These are phyloP conservation scores for Ascochyta fabae DNA, from an alignment of 2,329 filamentous ascomycete species.

Conservation along the genomic window DNA sequence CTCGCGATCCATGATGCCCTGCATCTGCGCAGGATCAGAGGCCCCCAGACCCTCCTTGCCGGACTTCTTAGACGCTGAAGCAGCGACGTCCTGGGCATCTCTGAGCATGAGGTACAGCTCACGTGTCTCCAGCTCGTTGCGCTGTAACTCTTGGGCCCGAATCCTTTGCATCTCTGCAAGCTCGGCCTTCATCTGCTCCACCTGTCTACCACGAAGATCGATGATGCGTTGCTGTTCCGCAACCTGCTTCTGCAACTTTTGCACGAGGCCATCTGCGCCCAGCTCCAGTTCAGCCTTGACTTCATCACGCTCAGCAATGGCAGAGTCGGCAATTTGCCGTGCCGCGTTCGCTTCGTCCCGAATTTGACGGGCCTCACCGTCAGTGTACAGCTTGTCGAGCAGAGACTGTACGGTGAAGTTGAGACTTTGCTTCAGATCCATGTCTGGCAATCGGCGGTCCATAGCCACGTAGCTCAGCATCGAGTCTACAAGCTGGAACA, in stretches of 20 bases:
- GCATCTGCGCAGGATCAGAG: constrained; percentile 77
- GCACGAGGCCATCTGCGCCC: constrained; percentile 90
- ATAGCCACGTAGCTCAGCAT: constrained; percentile 99
- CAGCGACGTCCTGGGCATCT: constrained; percentile 94
- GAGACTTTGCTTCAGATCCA: constrained; percentile 96
- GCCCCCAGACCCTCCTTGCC: constrained; percentile 61
- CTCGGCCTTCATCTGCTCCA: constrained; percentile 87
- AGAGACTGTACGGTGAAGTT: constrained; percentile 97
- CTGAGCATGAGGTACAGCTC: constrained; percentile 98
- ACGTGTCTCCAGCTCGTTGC: constrained; percentile 93
- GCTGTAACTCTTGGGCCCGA: constrained; percentile 86
- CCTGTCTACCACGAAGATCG: constrained; percentile 83
- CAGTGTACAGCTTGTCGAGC: constrained; percentile 93
- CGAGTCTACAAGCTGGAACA: constrained; percentile 98
- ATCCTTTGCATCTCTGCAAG: constrained; percentile 85
- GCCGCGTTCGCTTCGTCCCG: constrained; percentile 91
- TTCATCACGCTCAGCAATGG: constrained; percentile 95
- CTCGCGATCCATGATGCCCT: constrained; percentile 92
- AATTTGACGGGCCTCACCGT: constrained; percentile 90
- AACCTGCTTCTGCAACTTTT: constrained; percentile 91
- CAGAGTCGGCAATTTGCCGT: constrained; percentile 91
- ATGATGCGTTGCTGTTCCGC: constrained; percentile 92
- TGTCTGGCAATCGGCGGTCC: constrained; percentile 92
- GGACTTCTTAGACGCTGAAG: constrained; percentile 75
- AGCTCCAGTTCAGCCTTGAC: constrained; percentile 87